Evolutionary conservation across 2,329 filamentous ascomycete species (phyloP).

Genomic region (Venturia asperata): DNA sequence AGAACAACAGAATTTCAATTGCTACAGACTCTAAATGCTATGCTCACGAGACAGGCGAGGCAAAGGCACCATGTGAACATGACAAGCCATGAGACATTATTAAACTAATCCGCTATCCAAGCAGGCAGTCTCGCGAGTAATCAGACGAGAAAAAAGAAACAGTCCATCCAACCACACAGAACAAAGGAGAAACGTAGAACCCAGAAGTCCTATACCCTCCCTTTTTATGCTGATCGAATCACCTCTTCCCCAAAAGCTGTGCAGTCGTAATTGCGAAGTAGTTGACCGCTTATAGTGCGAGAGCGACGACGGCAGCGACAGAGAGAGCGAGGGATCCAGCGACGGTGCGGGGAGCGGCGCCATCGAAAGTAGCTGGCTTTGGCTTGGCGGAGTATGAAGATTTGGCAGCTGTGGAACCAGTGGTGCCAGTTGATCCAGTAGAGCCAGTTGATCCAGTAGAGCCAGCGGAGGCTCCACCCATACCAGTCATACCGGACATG

Average conservation of each 20-base stretch:
- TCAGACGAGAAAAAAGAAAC: neutral
- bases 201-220: neutral
- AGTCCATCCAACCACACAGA: neutral
- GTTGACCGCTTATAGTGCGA: conserved; percentile 14
- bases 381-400: neutral
- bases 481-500: conserved; percentile 1
- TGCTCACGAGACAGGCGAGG: too few relatives aligned
- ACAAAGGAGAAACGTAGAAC: neutral
- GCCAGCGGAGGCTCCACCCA: neutral
- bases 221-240: neutral
- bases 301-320: conserved; percentile 7
- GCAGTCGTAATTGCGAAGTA: neutral
- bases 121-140: neutral
- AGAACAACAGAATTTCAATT: too few relatives aligned
- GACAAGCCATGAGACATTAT: neutral
- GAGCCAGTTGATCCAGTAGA: neutral
- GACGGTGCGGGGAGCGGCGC: neutral
- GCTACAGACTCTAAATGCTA: too few relatives aligned
- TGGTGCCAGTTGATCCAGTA: neutral
- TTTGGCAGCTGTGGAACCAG: neutral
- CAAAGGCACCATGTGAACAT: neutral
- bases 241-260: neutral
- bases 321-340: conserved; percentile 12
- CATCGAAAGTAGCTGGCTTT: conserved; percentile 13
- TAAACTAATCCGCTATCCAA: neutral